These are phyloP conservation scores for Xylariaceae sp. DNA, from an alignment of 2,329 filamentous ascomycete species.

Conservation along the genomic window DNA sequence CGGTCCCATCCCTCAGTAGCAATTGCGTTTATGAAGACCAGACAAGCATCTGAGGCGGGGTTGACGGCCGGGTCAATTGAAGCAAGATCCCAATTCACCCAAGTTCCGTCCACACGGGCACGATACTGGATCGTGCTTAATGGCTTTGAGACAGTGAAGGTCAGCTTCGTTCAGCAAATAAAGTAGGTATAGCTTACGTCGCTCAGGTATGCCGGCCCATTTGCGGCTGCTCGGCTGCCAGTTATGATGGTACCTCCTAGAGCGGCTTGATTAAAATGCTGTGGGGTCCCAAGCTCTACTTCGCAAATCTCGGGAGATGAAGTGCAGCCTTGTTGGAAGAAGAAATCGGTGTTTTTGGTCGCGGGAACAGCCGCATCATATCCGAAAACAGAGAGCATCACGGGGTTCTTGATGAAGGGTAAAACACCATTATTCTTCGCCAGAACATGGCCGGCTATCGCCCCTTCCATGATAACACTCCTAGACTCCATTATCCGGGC, in stretches of 20 bases:
- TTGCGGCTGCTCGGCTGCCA: slow-evolving; percentile 51
- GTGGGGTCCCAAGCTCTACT: slow-evolving; percentile 41
- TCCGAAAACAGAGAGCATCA: slow-evolving; percentile 58
- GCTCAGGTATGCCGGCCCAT: slow-evolving; percentile 47
- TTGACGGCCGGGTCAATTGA: slow-evolving; percentile 45
- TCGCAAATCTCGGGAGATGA: slow-evolving; percentile 46
- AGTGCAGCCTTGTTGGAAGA: slow-evolving; percentile 46
- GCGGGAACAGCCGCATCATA: slow-evolving; percentile 57
- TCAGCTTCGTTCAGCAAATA: neutral
- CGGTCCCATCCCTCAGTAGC: slow-evolving; percentile 74
- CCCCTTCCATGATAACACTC: slow-evolving; percentile 47
- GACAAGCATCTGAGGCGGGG: slow-evolving; percentile 57
- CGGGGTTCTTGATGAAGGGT: slow-evolving; percentile 57
- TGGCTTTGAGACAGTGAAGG: slow-evolving; percentile 37
- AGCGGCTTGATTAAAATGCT: slow-evolving; percentile 48
- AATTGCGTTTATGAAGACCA: slow-evolving; percentile 66
- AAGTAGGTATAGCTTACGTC: slow-evolving; percentile 37
- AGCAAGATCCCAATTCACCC: slow-evolving; percentile 56
- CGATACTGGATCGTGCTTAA: slow-evolving; percentile 56
- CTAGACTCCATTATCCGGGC: slow-evolving; percentile 47
- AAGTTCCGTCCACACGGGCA: slow-evolving; percentile 52
- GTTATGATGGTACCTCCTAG: slow-evolving; percentile 51
- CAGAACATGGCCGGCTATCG: slow-evolving; percentile 66
- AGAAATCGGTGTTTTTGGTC: slow-evolving; percentile 47
- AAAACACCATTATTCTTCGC: slow-evolving; percentile 71